phyloP scores from a whole-genome alignment of 164 flowering plant species.

The Buxus sempervirens region DNA sequence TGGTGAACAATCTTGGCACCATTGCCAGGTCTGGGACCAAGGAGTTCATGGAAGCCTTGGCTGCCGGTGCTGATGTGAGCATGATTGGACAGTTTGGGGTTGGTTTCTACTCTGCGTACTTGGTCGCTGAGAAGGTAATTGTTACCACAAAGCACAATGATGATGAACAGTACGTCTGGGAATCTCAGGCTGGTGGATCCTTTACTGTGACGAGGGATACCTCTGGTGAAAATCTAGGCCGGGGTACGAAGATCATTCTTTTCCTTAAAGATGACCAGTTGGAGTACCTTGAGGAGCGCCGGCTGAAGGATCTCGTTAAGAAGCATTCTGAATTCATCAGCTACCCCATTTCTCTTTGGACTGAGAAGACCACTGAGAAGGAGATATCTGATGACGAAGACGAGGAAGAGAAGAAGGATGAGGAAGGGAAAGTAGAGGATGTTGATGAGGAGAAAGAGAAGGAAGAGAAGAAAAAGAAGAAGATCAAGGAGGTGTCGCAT shows the following conservation, averaged over 20 bases:
- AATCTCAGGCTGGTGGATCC: slow-evolving; percentile 54
- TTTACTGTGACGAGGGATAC: slow-evolving; percentile 48
- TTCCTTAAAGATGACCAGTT: slow-evolving; percentile 47
- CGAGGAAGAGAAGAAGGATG: slow-evolving; percentile 53
- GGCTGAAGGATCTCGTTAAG: slow-evolving; percentile 47
- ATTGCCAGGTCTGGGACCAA: slow-evolving; percentile 49
- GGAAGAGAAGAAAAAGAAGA: slow-evolving; percentile 51
- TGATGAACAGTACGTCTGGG: slow-evolving; percentile 55
- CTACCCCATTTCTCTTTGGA: slow-evolving; percentile 51
- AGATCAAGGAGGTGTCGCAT: slow-evolving; percentile 47
- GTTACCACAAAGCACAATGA: slow-evolving; percentile 57
- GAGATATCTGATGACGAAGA: slow-evolving; percentile 55
- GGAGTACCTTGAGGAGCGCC: slow-evolving; percentile 52
- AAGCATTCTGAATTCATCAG: slow-evolving; percentile 54
- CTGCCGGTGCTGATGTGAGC: slow-evolving; percentile 71
- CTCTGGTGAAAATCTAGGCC: slow-evolving; percentile 40
- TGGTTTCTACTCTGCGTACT: slow-evolving; percentile 57
- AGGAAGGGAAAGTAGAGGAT: slow-evolving; percentile 49
- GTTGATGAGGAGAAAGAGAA: slow-evolving; percentile 46
- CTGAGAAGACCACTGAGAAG: slow-evolving; percentile 55
- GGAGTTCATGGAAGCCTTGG: slow-evolving; percentile 64
- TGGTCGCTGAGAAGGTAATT: slow-evolving; percentile 59
- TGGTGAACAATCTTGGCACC: slow-evolving; percentile 18
- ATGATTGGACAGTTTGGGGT: slow-evolving; percentile 72
- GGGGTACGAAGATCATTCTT: slow-evolving; percentile 53